Evolutionary conservation across 352 stramenopile genomes (phyloP).

Genomic region (Globisporangium parvum): DNA sequence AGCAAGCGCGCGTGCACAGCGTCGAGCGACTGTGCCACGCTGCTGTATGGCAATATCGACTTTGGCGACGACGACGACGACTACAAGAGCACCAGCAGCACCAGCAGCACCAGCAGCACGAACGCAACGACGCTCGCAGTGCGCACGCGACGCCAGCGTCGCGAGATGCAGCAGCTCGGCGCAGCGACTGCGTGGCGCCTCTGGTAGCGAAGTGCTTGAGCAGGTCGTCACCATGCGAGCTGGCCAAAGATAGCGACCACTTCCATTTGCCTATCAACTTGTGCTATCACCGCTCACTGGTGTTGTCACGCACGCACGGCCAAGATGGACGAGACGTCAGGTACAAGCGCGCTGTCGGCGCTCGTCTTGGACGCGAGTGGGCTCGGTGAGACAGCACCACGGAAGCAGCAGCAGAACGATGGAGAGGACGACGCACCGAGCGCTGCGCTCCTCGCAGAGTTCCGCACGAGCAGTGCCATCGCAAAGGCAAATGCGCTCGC

Average conservation of each 20-base stretch:
- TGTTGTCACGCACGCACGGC: not conserved
- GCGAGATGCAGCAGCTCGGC: slow-evolving; percentile 7
- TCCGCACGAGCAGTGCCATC: not conserved
- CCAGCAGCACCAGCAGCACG: not conserved
- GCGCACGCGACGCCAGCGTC: slow-evolving; percentile 12
- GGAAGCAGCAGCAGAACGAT: not conserved
- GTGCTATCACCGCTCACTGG: not conserved
- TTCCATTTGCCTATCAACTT: not conserved
- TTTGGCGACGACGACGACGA: slow-evolving; percentile 4
- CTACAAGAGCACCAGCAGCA: not conserved
- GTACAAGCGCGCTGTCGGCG: not conserved
- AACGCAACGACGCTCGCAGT: slow-evolving; percentile 5
- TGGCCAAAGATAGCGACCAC: not conserved
- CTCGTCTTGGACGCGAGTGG: not conserved
- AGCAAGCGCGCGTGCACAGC: not conserved
- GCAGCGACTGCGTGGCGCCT: slow-evolving; percentile 6
- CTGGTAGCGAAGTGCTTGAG: slow-evolving; percentile 2
- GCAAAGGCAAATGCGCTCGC: not conserved
- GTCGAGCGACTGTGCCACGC: not conserved
- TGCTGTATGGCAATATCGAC: slow-evolving; percentile 1
- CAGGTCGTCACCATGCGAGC: no score
- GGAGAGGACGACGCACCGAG: not conserved
- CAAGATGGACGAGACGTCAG: not conserved
- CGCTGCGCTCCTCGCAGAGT: slow-evolving; percentile 8
- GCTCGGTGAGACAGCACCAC: not conserved